phyloP scores from a whole-genome alignment of 805 yeast species.

The Ogataea glucozyma region DNA sequence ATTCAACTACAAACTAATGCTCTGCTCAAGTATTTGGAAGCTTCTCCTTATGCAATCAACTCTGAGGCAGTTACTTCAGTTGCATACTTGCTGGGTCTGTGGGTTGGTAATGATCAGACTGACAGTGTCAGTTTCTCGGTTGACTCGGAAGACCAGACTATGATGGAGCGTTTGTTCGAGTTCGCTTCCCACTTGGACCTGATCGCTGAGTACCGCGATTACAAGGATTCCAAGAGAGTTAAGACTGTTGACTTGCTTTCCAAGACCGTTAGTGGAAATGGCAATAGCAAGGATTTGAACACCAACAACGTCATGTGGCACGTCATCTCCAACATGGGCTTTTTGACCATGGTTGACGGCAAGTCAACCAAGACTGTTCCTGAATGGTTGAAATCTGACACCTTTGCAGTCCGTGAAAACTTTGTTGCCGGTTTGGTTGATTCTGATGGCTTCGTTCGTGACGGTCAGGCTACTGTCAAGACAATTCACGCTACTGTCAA shows the following conservation, averaged over 20 bases:
- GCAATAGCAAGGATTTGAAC: slow-evolving; percentile 7
- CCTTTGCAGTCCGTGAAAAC: slow-evolving; percentile 43
- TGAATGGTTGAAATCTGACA: slow-evolving; percentile 35
- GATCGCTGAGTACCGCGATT: slow-evolving; percentile 7
- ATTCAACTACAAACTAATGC: slow-evolving; percentile 36
- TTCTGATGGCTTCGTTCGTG: slow-evolving; percentile 34
- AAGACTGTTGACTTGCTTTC: slow-evolving; percentile 12
- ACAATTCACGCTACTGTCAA: slow-evolving; percentile 36
- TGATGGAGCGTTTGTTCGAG: slow-evolving; percentile 30
- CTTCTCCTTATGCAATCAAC: slow-evolving; percentile 15
- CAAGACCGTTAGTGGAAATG: slow-evolving; percentile 5
- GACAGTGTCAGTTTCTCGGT: slow-evolving; percentile 31
- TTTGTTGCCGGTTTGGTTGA: slow-evolving; percentile 48
- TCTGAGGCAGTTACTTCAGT: slow-evolving; percentile 25
- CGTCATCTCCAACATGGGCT: slow-evolving; percentile 25
- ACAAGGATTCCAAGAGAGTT: slow-evolving; percentile 1
- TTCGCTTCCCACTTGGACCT: slow-evolving; percentile 31
- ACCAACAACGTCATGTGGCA: slow-evolving; percentile 35
- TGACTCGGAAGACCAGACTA: slow-evolving; percentile 31
- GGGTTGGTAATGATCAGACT: slow-evolving; percentile 40
- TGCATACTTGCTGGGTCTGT: slow-evolving; percentile 44
- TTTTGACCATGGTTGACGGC: slow-evolving; percentile 17
- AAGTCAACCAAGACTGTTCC: slow-evolving; percentile 38
- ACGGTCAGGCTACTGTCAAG: slow-evolving; percentile 31
- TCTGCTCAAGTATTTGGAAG: slow-evolving; percentile 32